Percentiles rank a stretch among this genome's conserved stretches.
These are phyloP conservation scores for Pythium coloratum DNA, from an alignment of 352 stramenopile species.

Conservation along the genomic window DNA sequence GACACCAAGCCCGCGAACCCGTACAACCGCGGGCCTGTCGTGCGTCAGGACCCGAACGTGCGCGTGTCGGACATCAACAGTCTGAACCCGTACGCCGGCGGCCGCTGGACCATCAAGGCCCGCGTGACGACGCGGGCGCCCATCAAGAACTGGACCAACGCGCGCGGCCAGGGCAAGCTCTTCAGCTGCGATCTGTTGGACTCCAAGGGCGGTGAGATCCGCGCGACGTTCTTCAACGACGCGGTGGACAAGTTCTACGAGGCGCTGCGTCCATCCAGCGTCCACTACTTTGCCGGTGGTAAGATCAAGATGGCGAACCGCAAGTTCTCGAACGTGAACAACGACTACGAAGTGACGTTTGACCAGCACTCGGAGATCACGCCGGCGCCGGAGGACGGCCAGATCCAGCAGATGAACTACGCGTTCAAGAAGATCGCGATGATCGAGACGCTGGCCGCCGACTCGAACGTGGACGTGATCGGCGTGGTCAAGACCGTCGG, in stretches of 20 bases:
- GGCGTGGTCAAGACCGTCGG: constrained; percentile 93
- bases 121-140: constrained; percentile 92
- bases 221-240: constrained; percentile 99
- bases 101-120: constrained; percentile 96
- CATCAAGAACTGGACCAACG: constrained; percentile 97
- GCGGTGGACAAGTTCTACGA: constrained; percentile 97
- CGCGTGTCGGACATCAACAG: constrained; percentile 83
- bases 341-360: constrained; percentile 98
- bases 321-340: constrained; percentile 96
- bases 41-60: constrained; percentile 81
- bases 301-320: constrained; percentile 98
- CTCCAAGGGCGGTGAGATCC: constrained; percentile 94
- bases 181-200: constrained; percentile 97
- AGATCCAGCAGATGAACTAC: constrained; percentile 92
- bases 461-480: constrained; percentile 94
- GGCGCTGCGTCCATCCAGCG: constrained; percentile 77
- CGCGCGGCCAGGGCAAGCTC: constrained; percentile 94
- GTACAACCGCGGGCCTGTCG: constrained; percentile 72
- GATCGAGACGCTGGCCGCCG: constrained; percentile 86
- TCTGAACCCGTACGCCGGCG: constrained; percentile 94
- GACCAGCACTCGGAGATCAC: constrained; percentile 95
- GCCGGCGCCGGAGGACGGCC: constrained; percentile 81
- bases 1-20: constrained; percentile 33
- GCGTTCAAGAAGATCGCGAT: constrained; percentile 94
- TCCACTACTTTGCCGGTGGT: constrained; percentile 96